These are phyloP conservation scores for Penicillium samsonianum DNA, from an alignment of 495 filamentous ascomycete species.

Conservation along the genomic window DNA sequence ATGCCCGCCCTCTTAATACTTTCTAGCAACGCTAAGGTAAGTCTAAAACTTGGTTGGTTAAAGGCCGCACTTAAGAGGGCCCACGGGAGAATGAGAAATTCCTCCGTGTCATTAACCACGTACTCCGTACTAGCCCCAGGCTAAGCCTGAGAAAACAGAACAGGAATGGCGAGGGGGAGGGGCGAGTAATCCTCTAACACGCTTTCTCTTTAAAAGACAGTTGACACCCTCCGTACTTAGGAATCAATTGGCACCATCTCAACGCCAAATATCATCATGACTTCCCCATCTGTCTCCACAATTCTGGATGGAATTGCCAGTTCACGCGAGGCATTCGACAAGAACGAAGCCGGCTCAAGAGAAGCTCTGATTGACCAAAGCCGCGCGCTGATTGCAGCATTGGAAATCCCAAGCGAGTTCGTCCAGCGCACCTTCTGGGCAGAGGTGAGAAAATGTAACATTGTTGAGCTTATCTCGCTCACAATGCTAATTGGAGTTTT, in stretches of 20 bases:
- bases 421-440: constrained; percentile 44
- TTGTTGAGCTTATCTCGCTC: not conserved
- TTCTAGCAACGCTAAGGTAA: no score
- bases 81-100: no score
- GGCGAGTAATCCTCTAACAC: not conserved
- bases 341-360: constrained; percentile 34
- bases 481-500: not conserved
- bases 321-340: constrained; percentile 28
- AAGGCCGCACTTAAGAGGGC: no score
- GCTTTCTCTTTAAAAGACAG: not conserved
- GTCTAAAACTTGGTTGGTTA: no score
- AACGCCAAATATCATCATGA: not conserved
- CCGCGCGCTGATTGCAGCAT: constrained; percentile 29
- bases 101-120: not conserved
- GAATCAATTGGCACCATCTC: not conserved
- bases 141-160: not conserved
- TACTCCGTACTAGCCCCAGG: not conserved
- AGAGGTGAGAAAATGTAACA: constrained; percentile 28
- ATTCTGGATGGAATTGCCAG: constrained; percentile 15
- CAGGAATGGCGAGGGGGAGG: not conserved
- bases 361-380: constrained; percentile 39
- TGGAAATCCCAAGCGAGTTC: constrained; percentile 41
- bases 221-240: not conserved
- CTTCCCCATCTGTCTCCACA: not conserved
- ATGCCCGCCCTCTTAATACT: no score